Evolutionary conservation across 73 alveolate species (phyloP).

Genomic region (Paramecium sexaurelia): DNA sequence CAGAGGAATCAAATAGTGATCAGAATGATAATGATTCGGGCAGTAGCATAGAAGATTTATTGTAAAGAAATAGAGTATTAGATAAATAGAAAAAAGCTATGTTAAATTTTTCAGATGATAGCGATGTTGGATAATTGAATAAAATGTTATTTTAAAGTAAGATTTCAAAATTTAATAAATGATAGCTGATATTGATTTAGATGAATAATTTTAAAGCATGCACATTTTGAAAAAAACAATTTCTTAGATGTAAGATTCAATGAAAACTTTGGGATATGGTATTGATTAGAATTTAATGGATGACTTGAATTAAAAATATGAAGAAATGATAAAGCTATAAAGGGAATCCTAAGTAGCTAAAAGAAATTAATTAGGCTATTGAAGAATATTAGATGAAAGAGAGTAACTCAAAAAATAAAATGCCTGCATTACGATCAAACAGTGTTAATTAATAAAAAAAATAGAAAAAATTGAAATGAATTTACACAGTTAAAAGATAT

Average conservation of each 20-base stretch:
- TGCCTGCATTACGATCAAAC: constrained; percentile 13
- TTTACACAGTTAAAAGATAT: not conserved
- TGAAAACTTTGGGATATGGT: not conserved
- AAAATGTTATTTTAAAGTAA: not conserved
- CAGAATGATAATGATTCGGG: not conserved
- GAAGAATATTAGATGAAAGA: not conserved
- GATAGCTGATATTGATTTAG: constrained; percentile 3
- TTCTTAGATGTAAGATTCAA: not conserved
- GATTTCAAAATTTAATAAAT: not conserved
- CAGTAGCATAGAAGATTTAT: not conserved
- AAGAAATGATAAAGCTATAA: not conserved
- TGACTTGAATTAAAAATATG: not conserved
- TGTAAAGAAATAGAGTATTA: not conserved
- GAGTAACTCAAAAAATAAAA: not conserved
- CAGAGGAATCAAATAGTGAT: not conserved
- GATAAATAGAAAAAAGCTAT: not conserved
- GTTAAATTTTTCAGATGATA: not conserved
- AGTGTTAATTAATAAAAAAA: not conserved
- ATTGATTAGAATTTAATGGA: not conserved
- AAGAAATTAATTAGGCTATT: not conserved
- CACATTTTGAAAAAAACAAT: not conserved
- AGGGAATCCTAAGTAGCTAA: constrained; percentile 2
- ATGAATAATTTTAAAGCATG: not conserved
- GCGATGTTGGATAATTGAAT: constrained; percentile 4
- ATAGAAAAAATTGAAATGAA: not conserved